Base-by-base conservation (phyloP, 2,329 filamentous ascomycete genomes). In the Pezicula rhizophila region DNA sequence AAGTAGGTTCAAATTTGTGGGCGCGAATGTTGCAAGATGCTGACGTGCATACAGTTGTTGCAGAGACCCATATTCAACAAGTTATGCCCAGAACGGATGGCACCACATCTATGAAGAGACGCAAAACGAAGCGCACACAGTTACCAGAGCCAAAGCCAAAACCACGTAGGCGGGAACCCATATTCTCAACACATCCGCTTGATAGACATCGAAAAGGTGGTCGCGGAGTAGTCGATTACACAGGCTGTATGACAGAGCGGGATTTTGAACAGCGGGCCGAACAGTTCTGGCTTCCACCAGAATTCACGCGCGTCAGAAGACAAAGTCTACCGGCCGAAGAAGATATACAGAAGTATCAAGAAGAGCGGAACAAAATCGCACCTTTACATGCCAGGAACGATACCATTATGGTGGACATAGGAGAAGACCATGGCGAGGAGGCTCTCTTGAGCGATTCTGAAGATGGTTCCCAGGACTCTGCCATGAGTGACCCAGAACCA, bases 381-480 rank as follows among this genome's bases (percentile, higher is more conserved):
- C 11, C 28, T 31, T 10, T 12, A 31, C 7, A 31, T 11, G 28
- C 7, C 8, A 5, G 23, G 4, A 10, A 11, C 8, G 28, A 31
- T 31, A 31, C 11, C 28, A 31, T 10, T 12, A 31, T 14, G 42
- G 12, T 51, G 52, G 2, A 38, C 23, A 26, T 12, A 23, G 45
- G 47, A 4, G 52, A 45, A 40, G 38, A 45, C n/a, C 51, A 54
- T 39, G 53, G 57, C 12, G 46, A 45, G 17, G 52, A 60, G 17
- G 52, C 46, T 38, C 42, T 47, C 12, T 31, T 12, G 23, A 45
- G 12, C 28, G 39, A 6, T 10, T 54, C 8, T 10, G 28, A 31
- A 31, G 53, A 62, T 41, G 35, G 48, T 31, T 31, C 28, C 12
- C 8, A 10, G 28, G 28, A 31, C 7, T 11, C 28, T 10, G 11